These are phyloP conservation scores for Globisporangium radiosum DNA, from an alignment of 352 stramenopile species.

Conservation along the genomic window DNA sequence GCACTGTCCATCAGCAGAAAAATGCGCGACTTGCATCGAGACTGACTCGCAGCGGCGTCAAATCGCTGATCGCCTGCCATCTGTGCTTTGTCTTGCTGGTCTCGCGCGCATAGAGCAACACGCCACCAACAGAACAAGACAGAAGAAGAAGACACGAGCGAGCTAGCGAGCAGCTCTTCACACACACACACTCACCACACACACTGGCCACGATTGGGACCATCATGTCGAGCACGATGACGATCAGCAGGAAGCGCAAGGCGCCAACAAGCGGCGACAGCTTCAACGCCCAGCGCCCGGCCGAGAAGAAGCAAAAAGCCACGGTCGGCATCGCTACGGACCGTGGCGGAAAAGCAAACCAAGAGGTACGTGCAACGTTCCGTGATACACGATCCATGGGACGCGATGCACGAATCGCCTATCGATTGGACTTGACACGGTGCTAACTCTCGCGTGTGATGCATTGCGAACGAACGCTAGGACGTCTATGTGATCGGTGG, in stretches of 20 bases:
- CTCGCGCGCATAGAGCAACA: not conserved
- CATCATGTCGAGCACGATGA: not conserved
- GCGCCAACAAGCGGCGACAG: conserved; percentile 15
- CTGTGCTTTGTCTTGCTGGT: too few species aligned
- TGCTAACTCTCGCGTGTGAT: not conserved
- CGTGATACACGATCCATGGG: not conserved
- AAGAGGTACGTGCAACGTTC: conserved; percentile 39
- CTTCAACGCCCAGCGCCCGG: conserved; percentile 9
- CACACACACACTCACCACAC: conserved; percentile 2
- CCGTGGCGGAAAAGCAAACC: conserved; percentile 64
- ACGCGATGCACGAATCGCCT: not conserved
- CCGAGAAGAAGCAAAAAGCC: conserved; percentile 32
- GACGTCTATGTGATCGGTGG: conserved; percentile 80
- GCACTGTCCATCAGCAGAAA: too few species aligned
- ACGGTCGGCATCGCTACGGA: conserved; percentile 63
- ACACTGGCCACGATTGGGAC: not conserved
- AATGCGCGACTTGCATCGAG: too few species aligned
- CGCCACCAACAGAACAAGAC: not conserved
- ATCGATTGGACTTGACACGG: not conserved
- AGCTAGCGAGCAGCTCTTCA: not conserved
- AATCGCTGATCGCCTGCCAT: too few species aligned
- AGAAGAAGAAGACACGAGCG: not conserved
- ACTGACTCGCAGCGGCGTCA: too few species aligned
- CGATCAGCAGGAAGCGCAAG: conserved; percentile 31
- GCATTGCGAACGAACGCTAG: conserved; percentile 16